Evolutionary conservation across 371 early-diverging fungal genomes (phyloP).

Genomic region (Actinomortierella wolfii): DNA sequence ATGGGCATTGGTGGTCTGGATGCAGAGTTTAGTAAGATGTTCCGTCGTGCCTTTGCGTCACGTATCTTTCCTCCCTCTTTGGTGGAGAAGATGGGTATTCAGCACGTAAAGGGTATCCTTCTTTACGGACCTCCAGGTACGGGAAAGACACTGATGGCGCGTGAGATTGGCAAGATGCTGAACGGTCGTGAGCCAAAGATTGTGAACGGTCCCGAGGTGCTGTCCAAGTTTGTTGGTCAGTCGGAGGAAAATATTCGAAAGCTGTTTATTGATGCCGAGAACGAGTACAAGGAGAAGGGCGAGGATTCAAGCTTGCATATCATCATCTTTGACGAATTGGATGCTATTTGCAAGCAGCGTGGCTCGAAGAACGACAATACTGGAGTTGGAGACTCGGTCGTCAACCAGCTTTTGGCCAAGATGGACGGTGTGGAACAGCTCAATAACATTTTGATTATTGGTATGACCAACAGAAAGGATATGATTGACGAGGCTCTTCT

Average conservation of each 20-base stretch:
- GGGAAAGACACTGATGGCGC: slow-evolving; percentile 99
- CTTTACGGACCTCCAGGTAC: slow-evolving; percentile 98
- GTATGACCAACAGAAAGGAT: slow-evolving; percentile 99
- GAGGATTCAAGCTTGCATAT: slow-evolving; percentile 97
- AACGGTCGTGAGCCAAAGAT: slow-evolving; percentile 97
- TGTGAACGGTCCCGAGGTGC: slow-evolving; percentile 98
- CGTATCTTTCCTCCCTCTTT: slow-evolving; percentile 97
- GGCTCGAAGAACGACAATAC: slow-evolving; percentile 93
- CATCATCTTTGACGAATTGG: slow-evolving; percentile 99
- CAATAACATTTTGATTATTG: slow-evolving; percentile 96
- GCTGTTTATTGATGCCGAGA: slow-evolving; percentile 97
- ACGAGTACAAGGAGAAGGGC: slow-evolving; percentile 93
- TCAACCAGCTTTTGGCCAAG: slow-evolving; percentile 98
- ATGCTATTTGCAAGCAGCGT: slow-evolving; percentile 99
- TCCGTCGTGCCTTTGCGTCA: slow-evolving; percentile 99
- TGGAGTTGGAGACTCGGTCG: slow-evolving; percentile 98
- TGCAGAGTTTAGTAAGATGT: slow-evolving; percentile 96
- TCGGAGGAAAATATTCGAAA: slow-evolving; percentile 99
- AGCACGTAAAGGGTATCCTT: slow-evolving; percentile 95
- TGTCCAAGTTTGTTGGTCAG: slow-evolving; percentile 99
- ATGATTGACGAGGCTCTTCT: slow-evolving; percentile 98
- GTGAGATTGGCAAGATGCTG: slow-evolving; percentile 99
- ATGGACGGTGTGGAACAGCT: slow-evolving; percentile 99
- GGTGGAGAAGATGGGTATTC: slow-evolving; percentile 96
- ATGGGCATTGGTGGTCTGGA: slow-evolving; percentile 99